Evolutionary conservation across 2,329 filamentous ascomycete species (phyloP).

Genomic region (Dactylellina sp.): DNA sequence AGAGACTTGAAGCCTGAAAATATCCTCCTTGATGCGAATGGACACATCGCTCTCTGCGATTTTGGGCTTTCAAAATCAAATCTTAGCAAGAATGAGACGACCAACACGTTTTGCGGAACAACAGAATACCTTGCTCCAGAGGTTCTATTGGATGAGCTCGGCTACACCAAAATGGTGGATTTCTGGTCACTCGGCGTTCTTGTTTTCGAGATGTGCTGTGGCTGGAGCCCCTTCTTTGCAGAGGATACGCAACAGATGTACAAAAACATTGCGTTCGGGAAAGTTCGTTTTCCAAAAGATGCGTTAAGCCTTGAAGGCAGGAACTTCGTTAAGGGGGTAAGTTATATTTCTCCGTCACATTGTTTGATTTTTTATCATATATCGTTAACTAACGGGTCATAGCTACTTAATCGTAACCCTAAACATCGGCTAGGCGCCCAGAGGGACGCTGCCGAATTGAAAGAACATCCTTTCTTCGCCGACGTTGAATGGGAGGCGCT

Average conservation of each 20-base stretch:
- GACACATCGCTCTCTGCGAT: conserved; percentile 96
- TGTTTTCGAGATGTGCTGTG: conserved; percentile 99
- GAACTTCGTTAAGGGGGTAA: conserved; percentile 91
- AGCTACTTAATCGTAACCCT: conserved; percentile 91
- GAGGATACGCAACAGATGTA: conserved; percentile 99
- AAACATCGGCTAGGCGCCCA: conserved; percentile 92
- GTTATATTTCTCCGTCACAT: conserved; percentile 29
- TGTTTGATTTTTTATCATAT: background rate
- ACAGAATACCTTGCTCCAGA: conserved; percentile 98
- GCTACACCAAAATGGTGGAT: conserved; percentile 99
- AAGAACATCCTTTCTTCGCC: conserved; percentile 91
- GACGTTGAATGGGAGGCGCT: conserved; percentile 94
- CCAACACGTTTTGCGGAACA: conserved; percentile 98
- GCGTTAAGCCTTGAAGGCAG: conserved; percentile 93
- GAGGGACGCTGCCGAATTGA: conserved; percentile 91
- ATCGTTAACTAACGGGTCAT: conserved; percentile 10
- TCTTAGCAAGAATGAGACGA: conserved; percentile 94
- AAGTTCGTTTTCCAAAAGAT: conserved; percentile 94
- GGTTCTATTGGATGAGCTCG: conserved; percentile 92
- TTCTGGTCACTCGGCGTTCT: conserved; percentile 98
- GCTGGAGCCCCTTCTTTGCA: conserved; percentile 98
- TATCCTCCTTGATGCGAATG: conserved; percentile 94
- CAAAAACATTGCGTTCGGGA: conserved; percentile 99
- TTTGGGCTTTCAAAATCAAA: conserved; percentile 98
- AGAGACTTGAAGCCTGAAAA: conserved; percentile 98